phyloP scores from a whole-genome alignment of 1,139 yeast species.

The Yamadazyma membranifaciens region DNA sequence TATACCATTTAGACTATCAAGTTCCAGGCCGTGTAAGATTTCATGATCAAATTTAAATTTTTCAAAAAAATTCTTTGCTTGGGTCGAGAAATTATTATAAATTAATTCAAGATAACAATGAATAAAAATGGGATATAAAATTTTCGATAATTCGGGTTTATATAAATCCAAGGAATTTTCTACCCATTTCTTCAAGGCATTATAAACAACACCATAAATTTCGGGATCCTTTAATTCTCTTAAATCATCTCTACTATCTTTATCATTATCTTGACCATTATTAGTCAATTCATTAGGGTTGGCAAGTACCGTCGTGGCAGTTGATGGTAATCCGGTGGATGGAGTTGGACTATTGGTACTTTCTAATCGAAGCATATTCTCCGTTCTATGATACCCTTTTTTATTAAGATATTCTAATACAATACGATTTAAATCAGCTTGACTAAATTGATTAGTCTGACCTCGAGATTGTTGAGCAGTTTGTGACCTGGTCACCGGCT shows the following conservation, averaged over 20 bases:
- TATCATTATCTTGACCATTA: conserved; percentile 44
- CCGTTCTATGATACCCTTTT: conserved; percentile 92
- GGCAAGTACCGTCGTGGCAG: conserved; percentile 42
- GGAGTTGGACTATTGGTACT: conserved; percentile 69
- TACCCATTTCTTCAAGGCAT: conserved; percentile 82
- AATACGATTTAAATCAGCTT: conserved; percentile 82
- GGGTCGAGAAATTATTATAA: conserved; percentile 53
- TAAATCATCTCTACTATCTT: conserved; percentile 40
- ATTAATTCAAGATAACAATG: conserved; percentile 83
- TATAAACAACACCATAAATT: conserved; percentile 73
- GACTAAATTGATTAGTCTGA: conserved; percentile 37
- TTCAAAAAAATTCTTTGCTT: conserved; percentile 75
- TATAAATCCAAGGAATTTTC: conserved; percentile 90
- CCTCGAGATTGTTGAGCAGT: conserved; percentile 9
- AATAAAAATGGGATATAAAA: conserved; percentile 86
- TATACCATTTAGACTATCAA: conserved; percentile 68
- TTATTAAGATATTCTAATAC: conserved; percentile 90
- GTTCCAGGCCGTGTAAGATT: conserved; percentile 75
- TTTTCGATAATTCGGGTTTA: conserved; percentile 80
- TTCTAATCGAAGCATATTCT: conserved; percentile 89
- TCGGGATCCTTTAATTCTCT: conserved; percentile 59
- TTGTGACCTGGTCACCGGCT: conserved; percentile 14
- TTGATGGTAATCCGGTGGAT: conserved; percentile 47
- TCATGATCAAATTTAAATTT: conserved; percentile 72
- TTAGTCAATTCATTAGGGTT: conserved; percentile 36